Conservation (phyloP, 192 early-diverging fungal genomes). For the Umbelopsis sp. region DNA sequence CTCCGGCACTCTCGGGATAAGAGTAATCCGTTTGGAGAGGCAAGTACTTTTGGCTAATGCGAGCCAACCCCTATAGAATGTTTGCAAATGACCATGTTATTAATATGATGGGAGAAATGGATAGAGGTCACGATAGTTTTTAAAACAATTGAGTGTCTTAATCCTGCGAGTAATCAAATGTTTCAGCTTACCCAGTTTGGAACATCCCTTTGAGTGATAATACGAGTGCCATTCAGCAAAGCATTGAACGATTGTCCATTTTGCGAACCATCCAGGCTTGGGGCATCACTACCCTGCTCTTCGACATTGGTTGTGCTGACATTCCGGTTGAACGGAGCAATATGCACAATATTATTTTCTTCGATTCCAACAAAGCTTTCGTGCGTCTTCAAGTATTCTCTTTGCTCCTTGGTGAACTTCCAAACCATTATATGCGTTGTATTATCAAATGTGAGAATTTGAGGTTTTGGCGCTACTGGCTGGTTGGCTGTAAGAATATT, state of each 20-base stretch:
- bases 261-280: neutral
- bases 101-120: too few relatives aligned
- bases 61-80: conserved; percentile 47
- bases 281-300: conserved; percentile 10
- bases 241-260: neutral
- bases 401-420: conserved; percentile 4
- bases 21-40: conserved; percentile 47
- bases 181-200: conserved; percentile 24
- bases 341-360: neutral
- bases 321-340: neutral
- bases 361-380: neutral
- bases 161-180: too few relatives aligned
- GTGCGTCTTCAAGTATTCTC: neutral
- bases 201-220: neutral
- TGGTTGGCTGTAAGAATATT: neutral
- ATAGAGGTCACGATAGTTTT: neutral
- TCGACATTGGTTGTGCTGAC: neutral
- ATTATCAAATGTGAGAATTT: conserved; percentile 4
- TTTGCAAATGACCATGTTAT: too few relatives aligned
- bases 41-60: conserved; percentile 45
- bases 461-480: neutral
- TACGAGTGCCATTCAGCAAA: neutral
- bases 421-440: neutral
- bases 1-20: conserved; percentile 41
- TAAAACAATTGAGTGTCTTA: neutral